Evolutionary conservation across 805 yeast species (phyloP).

Genomic region (Myxozyma nipponensis): DNA sequence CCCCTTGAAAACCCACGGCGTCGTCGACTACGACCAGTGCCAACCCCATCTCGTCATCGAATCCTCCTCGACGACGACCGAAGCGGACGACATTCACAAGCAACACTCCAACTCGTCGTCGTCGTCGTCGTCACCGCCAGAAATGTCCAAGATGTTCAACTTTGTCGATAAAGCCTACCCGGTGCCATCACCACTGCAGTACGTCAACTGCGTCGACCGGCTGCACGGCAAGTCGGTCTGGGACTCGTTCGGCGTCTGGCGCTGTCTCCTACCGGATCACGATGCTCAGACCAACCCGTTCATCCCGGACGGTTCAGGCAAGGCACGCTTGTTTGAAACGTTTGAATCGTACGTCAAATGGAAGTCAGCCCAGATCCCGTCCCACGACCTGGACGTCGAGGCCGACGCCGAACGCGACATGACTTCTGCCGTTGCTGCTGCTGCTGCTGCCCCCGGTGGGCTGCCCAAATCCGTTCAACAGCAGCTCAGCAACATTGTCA

Average conservation of each 20-base stretch:
- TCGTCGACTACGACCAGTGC: too few species aligned
- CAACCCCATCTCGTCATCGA: neutral
- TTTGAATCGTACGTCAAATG: slow-evolving; percentile 24
- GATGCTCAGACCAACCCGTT: slow-evolving; percentile 7
- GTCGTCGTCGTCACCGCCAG: slow-evolving; percentile 4
- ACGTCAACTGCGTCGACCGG: slow-evolving; percentile 54
- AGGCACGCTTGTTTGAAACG: slow-evolving; percentile 55
- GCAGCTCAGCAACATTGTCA: neutral
- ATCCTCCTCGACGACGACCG: neutral
- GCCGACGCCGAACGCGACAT: neutral
- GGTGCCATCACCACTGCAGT: slow-evolving; percentile 56
- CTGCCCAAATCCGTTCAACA: neutral
- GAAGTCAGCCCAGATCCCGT: slow-evolving; percentile 16
- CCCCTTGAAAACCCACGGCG: too few species aligned
- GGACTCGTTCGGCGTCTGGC: slow-evolving; percentile 85
- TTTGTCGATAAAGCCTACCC: slow-evolving; percentile 45
- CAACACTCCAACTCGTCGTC: neutral
- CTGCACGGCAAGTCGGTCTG: slow-evolving; percentile 70
- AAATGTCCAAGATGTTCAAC: slow-evolving; percentile 21
- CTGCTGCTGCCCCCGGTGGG: neutral
- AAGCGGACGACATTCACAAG: neutral
- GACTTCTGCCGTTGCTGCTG: neutral
- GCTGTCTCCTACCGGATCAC: slow-evolving; percentile 69
- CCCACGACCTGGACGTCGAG: neutral
- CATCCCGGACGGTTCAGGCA: slow-evolving; percentile 29